Base-by-base conservation (phyloP, 352 stramenopile species). In the Phytophthora kernoviae region DNA sequence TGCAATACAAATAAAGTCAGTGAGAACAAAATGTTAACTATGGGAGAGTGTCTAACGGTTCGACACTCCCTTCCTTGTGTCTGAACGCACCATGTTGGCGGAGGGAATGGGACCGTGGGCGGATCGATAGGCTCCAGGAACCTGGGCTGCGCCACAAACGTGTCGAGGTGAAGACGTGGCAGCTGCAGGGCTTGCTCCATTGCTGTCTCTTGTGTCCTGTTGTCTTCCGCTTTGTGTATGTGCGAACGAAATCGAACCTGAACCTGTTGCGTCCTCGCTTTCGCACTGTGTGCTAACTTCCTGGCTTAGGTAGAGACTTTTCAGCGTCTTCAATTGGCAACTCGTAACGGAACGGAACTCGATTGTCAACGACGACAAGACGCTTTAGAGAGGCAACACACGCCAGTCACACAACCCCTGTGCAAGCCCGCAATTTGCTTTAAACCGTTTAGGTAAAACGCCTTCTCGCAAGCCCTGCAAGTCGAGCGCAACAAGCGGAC, bases 91-190 rank as follows among this genome's bases (percentile, higher is more conserved):
- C 85, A 94, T 12, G 60, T 60, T 4, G 85, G 85, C 22, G 78
- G 47, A 18, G 73, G 80, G 62, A 92, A 92, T 17, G 83, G 85
- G 11, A 85, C 75, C 47, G 77, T 84, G 1, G 84, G 85, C 24
- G 84, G 82, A 9, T 72, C 83, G 32, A 94, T 84, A 20, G 65
- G 71, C 39, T 77, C 79, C 17, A 94, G 76, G 54, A 88, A 91
- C 65, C 85, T 84, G 17, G 77, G 78, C 17, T 73, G 80, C 50
- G 58, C 45, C 37, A 59, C 62, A 52, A 86, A 80, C 36, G 66
- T 73, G 60, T 74, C 68, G 40, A 94, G 72, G 51, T 85, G 82
- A 24, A 93, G 79, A 54, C 84, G 76, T 49, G 81, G 80, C 27
- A 91, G 55, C 52, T 88, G 71, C 40, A 91, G 63, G 34, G 79